Conservation (phyloP, 2,329 filamentous ascomycete species). For the Aspergillus felis region DNA sequence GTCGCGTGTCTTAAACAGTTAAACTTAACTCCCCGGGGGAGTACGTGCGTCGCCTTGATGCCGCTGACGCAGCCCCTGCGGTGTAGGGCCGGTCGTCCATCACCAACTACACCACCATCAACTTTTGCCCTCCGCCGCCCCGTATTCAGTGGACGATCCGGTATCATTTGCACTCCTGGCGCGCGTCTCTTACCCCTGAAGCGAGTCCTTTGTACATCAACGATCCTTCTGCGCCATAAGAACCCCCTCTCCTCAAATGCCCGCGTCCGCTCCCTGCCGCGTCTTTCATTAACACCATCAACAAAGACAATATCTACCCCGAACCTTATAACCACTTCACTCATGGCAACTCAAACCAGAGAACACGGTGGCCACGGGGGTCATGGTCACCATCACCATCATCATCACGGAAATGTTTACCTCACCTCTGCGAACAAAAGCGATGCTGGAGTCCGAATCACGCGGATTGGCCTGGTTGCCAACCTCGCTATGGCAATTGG, state of each 20-base stretch:
- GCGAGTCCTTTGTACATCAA: conserved; percentile 21
- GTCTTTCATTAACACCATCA: conserved; percentile 11
- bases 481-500: conserved; percentile 92
- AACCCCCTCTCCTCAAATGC: conserved; percentile 12
- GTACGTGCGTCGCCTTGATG: conserved; percentile 15
- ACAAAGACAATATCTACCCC: conserved; percentile 17
- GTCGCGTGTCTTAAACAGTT: neutral
- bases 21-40: neutral
- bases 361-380: conserved; percentile 46
- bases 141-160: conserved; percentile 11
- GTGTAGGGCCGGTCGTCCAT: conserved; percentile 32
- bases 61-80: conserved; percentile 38
- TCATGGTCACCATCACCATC: conserved; percentile 63
- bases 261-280: conserved; percentile 7
- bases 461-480: conserved; percentile 78
- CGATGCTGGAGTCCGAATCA: conserved; percentile 92
- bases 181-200: conserved; percentile 14
- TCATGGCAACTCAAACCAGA: conserved; percentile 45
- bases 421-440: conserved; percentile 78
- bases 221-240: conserved; percentile 11
- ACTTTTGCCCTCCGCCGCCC: conserved; percentile 42
- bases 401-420: conserved; percentile 82
- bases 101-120: conserved; percentile 50
- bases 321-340: conserved; percentile 24
- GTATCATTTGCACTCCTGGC: conserved; percentile 11